These are phyloP conservation scores for Alnus rubra DNA, from an alignment of 306 rosid genomes.

Conservation along the genomic window DNA sequence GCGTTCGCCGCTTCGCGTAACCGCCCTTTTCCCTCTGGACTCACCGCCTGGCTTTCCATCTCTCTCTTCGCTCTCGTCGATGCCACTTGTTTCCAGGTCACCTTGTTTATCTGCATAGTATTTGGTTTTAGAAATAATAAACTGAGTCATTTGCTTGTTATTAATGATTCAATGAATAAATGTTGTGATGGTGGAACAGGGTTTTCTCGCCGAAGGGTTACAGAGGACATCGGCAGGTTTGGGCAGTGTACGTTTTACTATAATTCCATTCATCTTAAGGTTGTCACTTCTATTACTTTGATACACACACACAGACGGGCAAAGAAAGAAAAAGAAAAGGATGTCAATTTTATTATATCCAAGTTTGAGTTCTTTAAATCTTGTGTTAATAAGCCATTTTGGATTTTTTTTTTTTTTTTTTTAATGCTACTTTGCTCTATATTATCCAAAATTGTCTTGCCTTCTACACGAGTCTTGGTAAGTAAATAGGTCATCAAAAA, in stretches of 20 bases:
- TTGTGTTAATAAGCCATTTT: background rate
- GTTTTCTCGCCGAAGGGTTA: conserved; percentile 89
- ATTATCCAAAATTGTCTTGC: background rate
- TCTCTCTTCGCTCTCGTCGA: conserved; percentile 74
- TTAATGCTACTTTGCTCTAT: background rate
- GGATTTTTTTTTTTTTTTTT: background rate
- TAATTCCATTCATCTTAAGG: background rate
- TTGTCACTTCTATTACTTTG: background rate
- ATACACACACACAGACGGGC: no score
- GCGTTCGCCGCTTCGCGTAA: conserved; percentile 75
- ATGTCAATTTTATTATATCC: background rate
- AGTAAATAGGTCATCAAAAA: background rate
- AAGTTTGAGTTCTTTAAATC: background rate
- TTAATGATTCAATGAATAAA: background rate
- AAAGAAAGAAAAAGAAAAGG: background rate
- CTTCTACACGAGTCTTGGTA: background rate
- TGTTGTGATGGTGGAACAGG: conserved; percentile 39
- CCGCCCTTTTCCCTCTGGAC: conserved; percentile 69
- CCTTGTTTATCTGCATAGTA: background rate
- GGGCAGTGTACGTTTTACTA: conserved; percentile 72
- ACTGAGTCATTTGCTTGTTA: background rate
- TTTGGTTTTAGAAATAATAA: background rate
- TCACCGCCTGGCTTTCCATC: conserved; percentile 83
- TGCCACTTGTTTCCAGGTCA: conserved; percentile 81
- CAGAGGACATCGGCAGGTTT: conserved; percentile 91